A percentile compares a stretch with the other conserved stretches of the same genome.
Evolutionary conservation across 2,329 filamentous ascomycete species (phyloP).

Genomic region (Phialemonium atrogriseum): DNA sequence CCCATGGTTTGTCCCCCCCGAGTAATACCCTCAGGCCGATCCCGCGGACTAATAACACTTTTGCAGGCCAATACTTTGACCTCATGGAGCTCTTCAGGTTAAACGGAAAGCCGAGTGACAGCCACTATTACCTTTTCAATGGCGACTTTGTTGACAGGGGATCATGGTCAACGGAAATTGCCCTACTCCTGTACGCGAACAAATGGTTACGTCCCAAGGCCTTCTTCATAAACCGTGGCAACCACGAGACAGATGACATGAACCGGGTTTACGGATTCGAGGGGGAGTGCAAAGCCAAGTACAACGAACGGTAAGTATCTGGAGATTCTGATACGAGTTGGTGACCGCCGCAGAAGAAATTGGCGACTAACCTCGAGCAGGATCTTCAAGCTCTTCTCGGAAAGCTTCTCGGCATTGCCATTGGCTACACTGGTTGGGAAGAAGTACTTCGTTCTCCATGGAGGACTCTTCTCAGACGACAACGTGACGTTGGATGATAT

Average conservation of each 20-base stretch:
- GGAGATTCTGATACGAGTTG: too few species aligned
- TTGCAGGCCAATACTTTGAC: conserved; percentile 90
- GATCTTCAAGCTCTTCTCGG: conserved; percentile 94
- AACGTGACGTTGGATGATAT: conserved; percentile 89
- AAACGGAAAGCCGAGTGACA: conserved; percentile 76
- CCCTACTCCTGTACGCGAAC: conserved; percentile 86
- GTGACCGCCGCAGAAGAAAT: too few species aligned
- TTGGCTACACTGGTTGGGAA: conserved; percentile 85
- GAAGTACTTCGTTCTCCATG: conserved; percentile 88
- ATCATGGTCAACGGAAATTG: conserved; percentile 97
- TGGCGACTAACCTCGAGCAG: conserved; percentile 28
- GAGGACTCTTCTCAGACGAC: conserved; percentile 93
- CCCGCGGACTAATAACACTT: too few species aligned
- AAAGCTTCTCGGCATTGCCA: conserved; percentile 91
- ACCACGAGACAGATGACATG: conserved; percentile 99
- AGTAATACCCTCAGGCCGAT: too few species aligned
- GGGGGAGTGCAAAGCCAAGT: conserved; percentile 96
- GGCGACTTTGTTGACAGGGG: conserved; percentile 97
- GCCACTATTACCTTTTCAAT: conserved; percentile 94
- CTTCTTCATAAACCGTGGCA: conserved; percentile 95
- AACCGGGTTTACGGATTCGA: conserved; percentile 98
- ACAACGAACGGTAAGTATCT: conserved; percentile 66
- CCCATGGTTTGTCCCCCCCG: conserved; percentile 60
- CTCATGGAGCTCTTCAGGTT: conserved; percentile 91
- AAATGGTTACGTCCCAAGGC: conserved; percentile 85